Percentiles rank a stretch among this genome's conserved stretches.
phyloP scores from a whole-genome alignment of 495 filamentous ascomycete species.

The Penicillium egyptiacum region DNA sequence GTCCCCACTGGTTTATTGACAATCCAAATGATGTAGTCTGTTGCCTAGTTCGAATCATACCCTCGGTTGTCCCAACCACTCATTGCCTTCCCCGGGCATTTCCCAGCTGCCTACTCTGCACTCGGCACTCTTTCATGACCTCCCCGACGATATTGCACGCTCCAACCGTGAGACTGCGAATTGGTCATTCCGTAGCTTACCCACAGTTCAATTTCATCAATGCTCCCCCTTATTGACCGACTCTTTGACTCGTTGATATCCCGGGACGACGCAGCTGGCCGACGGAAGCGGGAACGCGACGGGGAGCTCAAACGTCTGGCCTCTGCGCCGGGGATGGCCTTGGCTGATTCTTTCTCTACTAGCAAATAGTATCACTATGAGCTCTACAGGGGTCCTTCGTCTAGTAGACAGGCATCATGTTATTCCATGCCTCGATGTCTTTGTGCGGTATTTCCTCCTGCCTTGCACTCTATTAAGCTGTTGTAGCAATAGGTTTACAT shows the following conservation, averaged over 20 bases:
- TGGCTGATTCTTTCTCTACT: not conserved
- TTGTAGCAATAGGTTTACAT: not conserved
- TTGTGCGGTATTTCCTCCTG: not conserved
- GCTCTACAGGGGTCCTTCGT: not conserved
- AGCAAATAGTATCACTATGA: not conserved
- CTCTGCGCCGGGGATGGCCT: slow-evolving; percentile 14
- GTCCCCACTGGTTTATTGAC: not conserved
- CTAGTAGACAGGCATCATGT: not conserved
- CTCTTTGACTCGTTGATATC: slow-evolving; percentile 37
- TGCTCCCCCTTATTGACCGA: slow-evolving; percentile 45
- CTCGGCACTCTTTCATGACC: not conserved
- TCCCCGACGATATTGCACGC: not conserved
- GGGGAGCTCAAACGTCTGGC: slow-evolving; percentile 13
- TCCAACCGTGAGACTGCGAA: not conserved
- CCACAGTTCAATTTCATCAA: slow-evolving; percentile 19
- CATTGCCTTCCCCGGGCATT: not conserved
- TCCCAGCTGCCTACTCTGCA: not conserved
- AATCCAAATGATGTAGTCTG: not conserved
- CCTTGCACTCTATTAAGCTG: not conserved
- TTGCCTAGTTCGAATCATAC: not conserved
- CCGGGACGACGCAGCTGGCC: slow-evolving; percentile 30
- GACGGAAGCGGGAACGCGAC: slow-evolving; percentile 33
- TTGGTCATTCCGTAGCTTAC: not conserved
- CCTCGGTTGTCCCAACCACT: not conserved
- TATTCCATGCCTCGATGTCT: not conserved